Evolutionary conservation across 176 grass and related monocot genomes (phyloP).

Genomic region (Hyparrhenia diplandra): DNA sequence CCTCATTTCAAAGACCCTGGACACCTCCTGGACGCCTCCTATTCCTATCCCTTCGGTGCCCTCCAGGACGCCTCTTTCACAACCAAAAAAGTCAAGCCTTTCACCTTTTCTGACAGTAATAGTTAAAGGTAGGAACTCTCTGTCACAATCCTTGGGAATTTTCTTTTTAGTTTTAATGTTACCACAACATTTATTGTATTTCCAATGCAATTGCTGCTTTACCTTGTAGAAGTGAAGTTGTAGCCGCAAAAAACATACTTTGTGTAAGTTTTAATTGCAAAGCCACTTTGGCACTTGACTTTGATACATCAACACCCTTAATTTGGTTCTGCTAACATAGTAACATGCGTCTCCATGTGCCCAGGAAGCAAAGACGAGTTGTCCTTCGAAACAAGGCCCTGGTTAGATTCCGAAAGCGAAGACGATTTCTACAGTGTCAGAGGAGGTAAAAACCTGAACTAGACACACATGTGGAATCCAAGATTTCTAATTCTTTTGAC

Average conservation of each 20-base stretch:
- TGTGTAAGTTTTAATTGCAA: not conserved
- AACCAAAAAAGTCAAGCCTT: not conserved
- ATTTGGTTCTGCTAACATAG: not conserved
- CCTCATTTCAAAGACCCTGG: too few relatives aligned
- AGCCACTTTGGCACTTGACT: not conserved
- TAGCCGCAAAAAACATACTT: not conserved
- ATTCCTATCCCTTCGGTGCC: too few relatives aligned
- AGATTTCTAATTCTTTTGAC: not conserved
- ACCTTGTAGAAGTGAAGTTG: not conserved
- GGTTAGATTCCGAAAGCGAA: conserved; percentile 73
- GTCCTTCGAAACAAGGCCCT: conserved; percentile 68
- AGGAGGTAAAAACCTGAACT: conserved; percentile 52
- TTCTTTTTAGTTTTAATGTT: not conserved
- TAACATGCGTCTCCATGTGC: not conserved
- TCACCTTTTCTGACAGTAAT: not conserved
- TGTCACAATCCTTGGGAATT: not conserved
- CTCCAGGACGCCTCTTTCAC: too few relatives aligned
- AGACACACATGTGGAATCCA: not conserved
- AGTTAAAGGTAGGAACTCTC: not conserved
- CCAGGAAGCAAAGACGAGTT: conserved; percentile 75
- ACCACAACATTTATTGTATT: not conserved
- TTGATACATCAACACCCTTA: not conserved
- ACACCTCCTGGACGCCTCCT: too few relatives aligned
- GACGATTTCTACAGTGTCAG: conserved; percentile 80
- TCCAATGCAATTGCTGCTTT: too few relatives aligned